Percentiles rank a stretch among this genome's conserved stretches.
Evolutionary conservation across 129 eudicot species (phyloP).

Genomic region (Apium graveolens): DNA sequence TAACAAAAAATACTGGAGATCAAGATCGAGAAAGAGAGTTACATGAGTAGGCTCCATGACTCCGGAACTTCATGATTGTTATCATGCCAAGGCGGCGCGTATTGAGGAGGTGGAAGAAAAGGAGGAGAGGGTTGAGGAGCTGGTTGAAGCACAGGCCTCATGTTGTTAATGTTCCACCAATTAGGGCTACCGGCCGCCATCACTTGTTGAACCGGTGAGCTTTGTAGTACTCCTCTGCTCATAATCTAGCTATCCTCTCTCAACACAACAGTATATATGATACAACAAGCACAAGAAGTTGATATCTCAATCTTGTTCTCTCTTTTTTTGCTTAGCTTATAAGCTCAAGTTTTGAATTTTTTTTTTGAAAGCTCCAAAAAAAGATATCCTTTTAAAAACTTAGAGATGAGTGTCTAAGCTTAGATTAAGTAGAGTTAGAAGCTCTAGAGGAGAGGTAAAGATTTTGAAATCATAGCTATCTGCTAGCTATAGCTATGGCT

Average conservation of each 20-base stretch:
- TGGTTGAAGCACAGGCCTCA: slow-evolving; percentile 34
- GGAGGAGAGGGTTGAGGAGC: slow-evolving; percentile 19
- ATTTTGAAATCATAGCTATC: slow-evolving; percentile 48
- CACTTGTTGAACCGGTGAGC: slow-evolving; percentile 72
- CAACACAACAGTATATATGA: background rate
- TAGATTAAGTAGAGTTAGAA: slow-evolving; percentile 37
- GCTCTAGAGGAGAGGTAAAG: slow-evolving; percentile 10
- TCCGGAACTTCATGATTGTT: slow-evolving; percentile 47
- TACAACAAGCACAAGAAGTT: background rate
- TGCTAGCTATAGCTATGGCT: slow-evolving; percentile 7
- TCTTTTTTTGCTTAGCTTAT: background rate
- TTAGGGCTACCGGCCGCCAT: slow-evolving; percentile 57
- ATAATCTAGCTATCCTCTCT: slow-evolving; percentile 22
- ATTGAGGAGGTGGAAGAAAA: slow-evolving; percentile 27
- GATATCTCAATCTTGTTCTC: background rate
- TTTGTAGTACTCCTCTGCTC: slow-evolving; percentile 72
- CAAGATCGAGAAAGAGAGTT: slow-evolving; percentile 21
- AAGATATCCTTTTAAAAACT: slow-evolving; percentile 41
- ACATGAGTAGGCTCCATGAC: slow-evolving; percentile 80
- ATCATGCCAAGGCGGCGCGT: slow-evolving; percentile 36
- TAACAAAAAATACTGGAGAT: background rate
- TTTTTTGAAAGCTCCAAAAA: slow-evolving; percentile 13
- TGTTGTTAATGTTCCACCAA: slow-evolving; percentile 64
- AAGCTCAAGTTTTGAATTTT: background rate
- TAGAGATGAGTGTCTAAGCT: slow-evolving; percentile 35